Percentiles rank a stretch among this genome's conserved stretches.
These are phyloP conservation scores for Aegilops speltoides DNA, from an alignment of 176 grass and related monocot species.

Conservation along the genomic window DNA sequence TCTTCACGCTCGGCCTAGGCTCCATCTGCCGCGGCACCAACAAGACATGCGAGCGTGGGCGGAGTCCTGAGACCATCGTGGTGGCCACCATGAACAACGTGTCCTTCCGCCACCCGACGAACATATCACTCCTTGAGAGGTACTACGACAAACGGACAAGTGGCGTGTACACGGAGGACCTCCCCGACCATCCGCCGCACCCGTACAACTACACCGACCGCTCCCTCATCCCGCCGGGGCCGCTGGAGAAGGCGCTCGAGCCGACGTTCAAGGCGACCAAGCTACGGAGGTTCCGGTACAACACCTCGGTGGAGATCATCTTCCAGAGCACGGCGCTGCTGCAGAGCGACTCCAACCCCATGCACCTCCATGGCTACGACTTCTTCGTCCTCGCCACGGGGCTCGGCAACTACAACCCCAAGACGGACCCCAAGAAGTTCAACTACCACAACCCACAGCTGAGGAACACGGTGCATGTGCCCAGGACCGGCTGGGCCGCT, in stretches of 20 bases:
- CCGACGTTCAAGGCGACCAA: slow-evolving; percentile 41
- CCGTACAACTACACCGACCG: slow-evolving; percentile 56
- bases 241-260: slow-evolving; percentile 18
- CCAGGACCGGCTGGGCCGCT: background rate
- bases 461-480: slow-evolving; percentile 16
- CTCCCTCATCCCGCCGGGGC: background rate
- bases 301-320: slow-evolving; percentile 29
- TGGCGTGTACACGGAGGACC: slow-evolving; percentile 25
- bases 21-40: slow-evolving; percentile 14
- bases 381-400: slow-evolving; percentile 8
- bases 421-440: slow-evolving; percentile 43
- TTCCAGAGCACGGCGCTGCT: slow-evolving; percentile 12
- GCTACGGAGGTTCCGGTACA: slow-evolving; percentile 47
- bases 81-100: slow-evolving; percentile 67
- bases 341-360: slow-evolving; percentile 62
- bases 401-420: slow-evolving; percentile 45
- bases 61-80: slow-evolving; percentile 20
- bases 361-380: slow-evolving; percentile 58
- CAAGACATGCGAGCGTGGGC: background rate
- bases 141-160: slow-evolving; percentile 32
- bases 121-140: slow-evolving; percentile 30
- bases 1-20: slow-evolving; percentile 29
- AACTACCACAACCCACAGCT: slow-evolving; percentile 50
- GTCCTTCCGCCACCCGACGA: slow-evolving; percentile 36
- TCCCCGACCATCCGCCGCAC: slow-evolving; percentile 29